Evolutionary conservation across 306 rosid species (phyloP).

Genomic region (Corylus americana): DNA sequence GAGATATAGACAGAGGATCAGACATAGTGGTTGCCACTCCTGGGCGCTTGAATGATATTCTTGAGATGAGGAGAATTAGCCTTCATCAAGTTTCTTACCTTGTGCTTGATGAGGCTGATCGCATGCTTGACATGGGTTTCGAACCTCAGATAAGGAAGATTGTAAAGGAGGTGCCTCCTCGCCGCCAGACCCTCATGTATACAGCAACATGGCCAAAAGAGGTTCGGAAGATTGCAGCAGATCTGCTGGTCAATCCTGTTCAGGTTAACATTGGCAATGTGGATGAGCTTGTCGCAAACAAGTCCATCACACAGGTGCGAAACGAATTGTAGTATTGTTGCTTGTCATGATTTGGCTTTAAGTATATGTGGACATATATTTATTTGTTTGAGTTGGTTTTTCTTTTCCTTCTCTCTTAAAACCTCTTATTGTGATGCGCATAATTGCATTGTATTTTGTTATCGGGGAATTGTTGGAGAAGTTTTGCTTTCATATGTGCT

Average conservation of each 20-base stretch:
- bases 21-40: slow-evolving; percentile 99
- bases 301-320: slow-evolving; percentile 89
- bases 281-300: slow-evolving; percentile 97
- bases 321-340: slow-evolving; percentile 1
- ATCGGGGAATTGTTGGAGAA: background rate
- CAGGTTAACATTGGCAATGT: slow-evolving; percentile 98
- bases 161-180: slow-evolving; percentile 91
- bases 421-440: too few species aligned
- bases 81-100: slow-evolving; percentile 91
- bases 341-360: background rate
- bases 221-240: slow-evolving; percentile 97
- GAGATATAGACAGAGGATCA: slow-evolving; percentile 88
- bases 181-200: slow-evolving; percentile 94
- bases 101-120: slow-evolving; percentile 97
- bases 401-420: background rate
- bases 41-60: slow-evolving; percentile 99
- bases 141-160: slow-evolving; percentile 99
- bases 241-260: slow-evolving; percentile 82
- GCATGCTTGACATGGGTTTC: slow-evolving; percentile 99
- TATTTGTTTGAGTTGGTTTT: background rate
- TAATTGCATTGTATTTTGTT: background rate
- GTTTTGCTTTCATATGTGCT: slow-evolving; percentile 15
- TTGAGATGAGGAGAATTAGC: slow-evolving; percentile 92
- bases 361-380: background rate
- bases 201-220: slow-evolving; percentile 99